Evolutionary conservation across 2,329 filamentous ascomycete genomes (phyloP).

Genomic region (Fusarium devonianum): DNA sequence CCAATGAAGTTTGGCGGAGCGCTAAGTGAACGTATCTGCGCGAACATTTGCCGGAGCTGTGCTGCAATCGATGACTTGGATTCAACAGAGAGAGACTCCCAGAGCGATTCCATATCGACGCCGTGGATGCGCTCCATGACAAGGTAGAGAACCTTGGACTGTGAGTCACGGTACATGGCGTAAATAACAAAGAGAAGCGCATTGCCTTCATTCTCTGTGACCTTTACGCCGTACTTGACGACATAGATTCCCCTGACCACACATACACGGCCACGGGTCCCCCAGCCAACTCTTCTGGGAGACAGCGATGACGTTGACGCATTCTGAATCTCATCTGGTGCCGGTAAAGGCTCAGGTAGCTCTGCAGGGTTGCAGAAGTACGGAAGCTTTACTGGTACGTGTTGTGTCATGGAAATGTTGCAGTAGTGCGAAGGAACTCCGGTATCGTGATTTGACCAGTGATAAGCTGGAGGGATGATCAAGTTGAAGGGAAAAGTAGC

Average conservation of each 20-base stretch:
- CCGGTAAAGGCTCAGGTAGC: constrained; percentile 12
- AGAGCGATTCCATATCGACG: constrained; percentile 6
- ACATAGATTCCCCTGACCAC: constrained; percentile 11
- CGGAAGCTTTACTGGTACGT: constrained; percentile 6
- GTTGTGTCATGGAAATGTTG: no score
- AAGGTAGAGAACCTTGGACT: constrained; percentile 4
- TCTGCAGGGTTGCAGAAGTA: constrained; percentile 7
- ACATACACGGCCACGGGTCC: not conserved
- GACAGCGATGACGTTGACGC: no score
- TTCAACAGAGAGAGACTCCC: constrained; percentile 10
- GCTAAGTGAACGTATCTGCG: constrained; percentile 2
- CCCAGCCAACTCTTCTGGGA: not conserved
- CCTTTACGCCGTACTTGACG: constrained; percentile 11
- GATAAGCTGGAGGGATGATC: no score
- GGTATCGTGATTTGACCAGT: no score
- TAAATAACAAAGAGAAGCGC: constrained; percentile 16
- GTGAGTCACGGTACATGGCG: constrained; percentile 15
- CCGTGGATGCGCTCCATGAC: constrained; percentile 20
- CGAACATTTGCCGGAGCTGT: constrained; percentile 9
- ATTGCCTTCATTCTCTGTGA: constrained; percentile 19
- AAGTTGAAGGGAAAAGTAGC: no score
- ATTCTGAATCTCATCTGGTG: constrained; percentile 2
- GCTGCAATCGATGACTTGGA: constrained; percentile 9
- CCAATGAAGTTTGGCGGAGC: not conserved
- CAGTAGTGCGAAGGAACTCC: no score